These are phyloP conservation scores for Helicostylum pulchrum DNA, from an alignment of 192 early-diverging fungal genomes.

Conservation along the genomic window DNA sequence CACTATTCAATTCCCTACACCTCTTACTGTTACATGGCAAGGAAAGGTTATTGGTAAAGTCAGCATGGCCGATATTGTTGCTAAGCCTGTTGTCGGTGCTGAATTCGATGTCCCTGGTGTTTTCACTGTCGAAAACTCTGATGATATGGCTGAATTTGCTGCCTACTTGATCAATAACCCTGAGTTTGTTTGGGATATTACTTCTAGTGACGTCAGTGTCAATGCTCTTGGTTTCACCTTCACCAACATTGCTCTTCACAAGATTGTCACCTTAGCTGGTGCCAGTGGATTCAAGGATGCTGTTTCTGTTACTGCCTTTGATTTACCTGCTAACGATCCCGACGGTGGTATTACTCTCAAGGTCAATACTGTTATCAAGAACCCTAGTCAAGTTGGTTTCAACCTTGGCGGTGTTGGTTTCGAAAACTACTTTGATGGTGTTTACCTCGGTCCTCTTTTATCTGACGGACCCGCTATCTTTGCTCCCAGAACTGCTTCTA, in stretches of 20 bases:
- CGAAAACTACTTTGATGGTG: constrained; percentile 40
- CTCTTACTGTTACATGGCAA: constrained; percentile 38
- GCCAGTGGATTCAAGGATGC: constrained; percentile 45
- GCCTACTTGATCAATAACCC: constrained; percentile 49
- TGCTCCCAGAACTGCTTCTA: constrained; percentile 27
- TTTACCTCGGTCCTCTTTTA: constrained; percentile 48
- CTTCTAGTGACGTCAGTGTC: constrained; percentile 43
- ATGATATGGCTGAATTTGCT: constrained; percentile 47
- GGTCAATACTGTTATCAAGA: constrained; percentile 59
- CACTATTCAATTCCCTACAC: constrained; percentile 41
- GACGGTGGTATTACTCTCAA: constrained; percentile 59
- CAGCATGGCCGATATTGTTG: constrained; percentile 41
- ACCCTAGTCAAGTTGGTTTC: constrained; percentile 55
- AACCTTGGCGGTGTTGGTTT: constrained; percentile 46
- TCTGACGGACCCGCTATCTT: constrained; percentile 36
- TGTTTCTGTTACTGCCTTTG: constrained; percentile 44
- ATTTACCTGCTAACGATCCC: constrained; percentile 55
- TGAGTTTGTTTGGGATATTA: constrained; percentile 47
- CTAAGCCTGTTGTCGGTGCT: constrained; percentile 48
- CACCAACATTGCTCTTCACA: constrained; percentile 46
- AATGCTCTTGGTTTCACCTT: constrained; percentile 52
- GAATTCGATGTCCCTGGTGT: constrained; percentile 37
- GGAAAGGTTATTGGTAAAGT: constrained; percentile 44
- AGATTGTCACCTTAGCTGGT: constrained; percentile 47
- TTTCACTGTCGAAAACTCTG: constrained; percentile 42